A percentile compares a stretch with the other conserved stretches of the same genome.
These are phyloP conservation scores for Hyphopichia pseudoburtonii DNA, from an alignment of 1,139 yeast genomes.

Conservation along the genomic window DNA sequence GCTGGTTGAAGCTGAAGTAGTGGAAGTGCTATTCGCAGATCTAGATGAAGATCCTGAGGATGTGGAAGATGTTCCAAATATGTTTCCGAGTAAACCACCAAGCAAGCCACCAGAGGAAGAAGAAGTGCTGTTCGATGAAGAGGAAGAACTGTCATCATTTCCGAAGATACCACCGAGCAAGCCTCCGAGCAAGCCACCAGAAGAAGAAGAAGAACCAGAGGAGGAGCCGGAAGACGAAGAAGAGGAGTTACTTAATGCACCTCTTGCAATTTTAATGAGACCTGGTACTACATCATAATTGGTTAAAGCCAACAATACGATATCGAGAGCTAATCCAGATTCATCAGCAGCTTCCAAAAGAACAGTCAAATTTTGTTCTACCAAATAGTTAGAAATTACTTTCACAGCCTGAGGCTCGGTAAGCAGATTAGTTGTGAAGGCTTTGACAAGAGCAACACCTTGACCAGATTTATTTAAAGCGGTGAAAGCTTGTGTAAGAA, in stretches of 20 bases:
- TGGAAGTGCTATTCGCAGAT: not conserved
- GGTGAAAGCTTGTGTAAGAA: conserved; percentile 27
- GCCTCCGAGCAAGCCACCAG: conserved; percentile 8
- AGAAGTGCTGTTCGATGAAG: not conserved
- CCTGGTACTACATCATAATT: conserved; percentile 23
- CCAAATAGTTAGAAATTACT: conserved; percentile 22
- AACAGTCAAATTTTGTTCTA: conserved; percentile 19
- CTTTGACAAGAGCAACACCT: conserved; percentile 23
- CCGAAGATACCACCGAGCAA: conserved; percentile 2
- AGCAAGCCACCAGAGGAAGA: conserved; percentile 7
- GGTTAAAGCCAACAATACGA: conserved; percentile 24
- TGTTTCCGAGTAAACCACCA: conserved; percentile 2
- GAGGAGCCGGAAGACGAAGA: not conserved
- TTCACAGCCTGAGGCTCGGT: conserved; percentile 23
- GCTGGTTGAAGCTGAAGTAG: too few relatives aligned
- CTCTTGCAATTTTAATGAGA: conserved; percentile 16
- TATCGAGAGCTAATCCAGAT: conserved; percentile 28
- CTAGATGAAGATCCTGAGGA: conserved; percentile 2
- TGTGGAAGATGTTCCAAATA: not conserved
- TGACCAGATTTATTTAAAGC: conserved; percentile 26
- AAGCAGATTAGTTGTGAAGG: conserved; percentile 19
- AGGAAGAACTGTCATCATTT: not conserved
- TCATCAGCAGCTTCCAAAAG: conserved; percentile 23
- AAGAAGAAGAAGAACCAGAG: conserved; percentile 1
- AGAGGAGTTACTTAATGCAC: conserved; percentile 4